Conservation (phyloP, 2,329 filamentous ascomycete species). For the Albifimbria verrucaria region DNA sequence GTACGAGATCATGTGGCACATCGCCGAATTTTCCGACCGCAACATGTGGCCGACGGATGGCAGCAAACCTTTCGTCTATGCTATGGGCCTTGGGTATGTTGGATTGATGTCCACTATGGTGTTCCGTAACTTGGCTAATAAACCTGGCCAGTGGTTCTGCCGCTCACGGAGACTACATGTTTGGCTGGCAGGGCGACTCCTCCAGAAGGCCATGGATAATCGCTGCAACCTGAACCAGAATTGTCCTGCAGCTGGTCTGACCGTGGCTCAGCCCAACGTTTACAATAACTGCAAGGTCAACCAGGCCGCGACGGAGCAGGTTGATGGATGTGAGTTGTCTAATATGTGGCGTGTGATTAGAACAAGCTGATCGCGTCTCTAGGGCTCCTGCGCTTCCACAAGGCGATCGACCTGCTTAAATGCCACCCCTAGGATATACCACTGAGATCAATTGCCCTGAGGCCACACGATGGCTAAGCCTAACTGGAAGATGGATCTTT, state of each 20-base stretch:
- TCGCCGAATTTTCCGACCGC: neutral
- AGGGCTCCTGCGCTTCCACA: no score
- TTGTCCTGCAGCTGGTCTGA: slow-evolving; percentile 41
- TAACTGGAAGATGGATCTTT: no score
- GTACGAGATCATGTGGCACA: slow-evolving; percentile 1
- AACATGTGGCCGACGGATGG: slow-evolving; percentile 1
- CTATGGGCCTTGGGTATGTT: slow-evolving; percentile 1
- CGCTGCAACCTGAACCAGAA: slow-evolving; percentile 32
- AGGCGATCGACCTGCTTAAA: no score
- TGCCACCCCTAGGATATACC: no score
- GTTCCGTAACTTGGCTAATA: neutral
- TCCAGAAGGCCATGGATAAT: slow-evolving; percentile 1
- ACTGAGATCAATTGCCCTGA: no score
- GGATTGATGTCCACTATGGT: neutral
- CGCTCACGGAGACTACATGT: slow-evolving; percentile 1
- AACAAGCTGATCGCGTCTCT: no score
- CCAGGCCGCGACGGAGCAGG: slow-evolving; percentile 45
- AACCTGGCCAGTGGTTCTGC: neutral
- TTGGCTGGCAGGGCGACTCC: neutral
- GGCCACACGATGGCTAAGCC: no score
- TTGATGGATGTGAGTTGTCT: slow-evolving; percentile 43
- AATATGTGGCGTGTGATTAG: no score
- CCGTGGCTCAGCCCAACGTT: slow-evolving; percentile 38
- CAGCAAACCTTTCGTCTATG: neutral
- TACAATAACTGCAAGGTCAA: slow-evolving; percentile 44